phyloP scores from a whole-genome alignment of 495 filamentous ascomycete genomes.

The Rhypophila decipiens region DNA sequence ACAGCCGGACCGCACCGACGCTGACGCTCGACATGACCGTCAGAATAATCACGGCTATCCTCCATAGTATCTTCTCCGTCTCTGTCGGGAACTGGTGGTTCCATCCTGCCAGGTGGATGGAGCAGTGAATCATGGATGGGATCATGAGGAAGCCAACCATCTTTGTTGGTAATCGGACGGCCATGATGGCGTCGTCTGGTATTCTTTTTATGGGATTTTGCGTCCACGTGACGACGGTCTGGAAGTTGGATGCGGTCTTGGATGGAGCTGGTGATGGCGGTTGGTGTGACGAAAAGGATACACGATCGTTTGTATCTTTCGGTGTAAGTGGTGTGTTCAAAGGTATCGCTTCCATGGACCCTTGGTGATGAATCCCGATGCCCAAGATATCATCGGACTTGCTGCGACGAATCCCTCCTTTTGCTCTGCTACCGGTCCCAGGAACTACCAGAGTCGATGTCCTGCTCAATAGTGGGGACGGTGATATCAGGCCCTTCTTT shows the following conservation, averaged over 20 bases:
- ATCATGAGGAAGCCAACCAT: neutral
- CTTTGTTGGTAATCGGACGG: conserved; percentile 1
- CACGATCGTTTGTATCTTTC: neutral
- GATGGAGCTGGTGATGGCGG: neutral
- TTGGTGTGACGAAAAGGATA: neutral
- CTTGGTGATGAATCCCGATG: too few relatives aligned
- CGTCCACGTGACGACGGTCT: neutral
- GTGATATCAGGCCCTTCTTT: neutral
- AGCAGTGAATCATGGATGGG: conserved; percentile 1
- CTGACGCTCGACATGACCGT: neutral
- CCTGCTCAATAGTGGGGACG: neutral
- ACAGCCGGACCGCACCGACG: conserved; percentile 3
- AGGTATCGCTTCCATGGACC: neutral
- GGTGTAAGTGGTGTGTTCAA: too few relatives aligned
- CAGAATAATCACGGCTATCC: neutral
- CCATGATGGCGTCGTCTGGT: neutral
- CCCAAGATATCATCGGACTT: too few relatives aligned
- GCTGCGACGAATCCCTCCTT: neutral
- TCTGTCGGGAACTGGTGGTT: neutral
- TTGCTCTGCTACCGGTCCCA: neutral
- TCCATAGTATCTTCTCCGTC: neutral
- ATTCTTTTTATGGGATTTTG: neutral
- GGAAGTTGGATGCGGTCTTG: neutral
- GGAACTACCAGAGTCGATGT: neutral
- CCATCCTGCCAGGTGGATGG: conserved; percentile 1